Conservation (phyloP, 805 yeast species). For the Yarrowia sp. region DNA sequence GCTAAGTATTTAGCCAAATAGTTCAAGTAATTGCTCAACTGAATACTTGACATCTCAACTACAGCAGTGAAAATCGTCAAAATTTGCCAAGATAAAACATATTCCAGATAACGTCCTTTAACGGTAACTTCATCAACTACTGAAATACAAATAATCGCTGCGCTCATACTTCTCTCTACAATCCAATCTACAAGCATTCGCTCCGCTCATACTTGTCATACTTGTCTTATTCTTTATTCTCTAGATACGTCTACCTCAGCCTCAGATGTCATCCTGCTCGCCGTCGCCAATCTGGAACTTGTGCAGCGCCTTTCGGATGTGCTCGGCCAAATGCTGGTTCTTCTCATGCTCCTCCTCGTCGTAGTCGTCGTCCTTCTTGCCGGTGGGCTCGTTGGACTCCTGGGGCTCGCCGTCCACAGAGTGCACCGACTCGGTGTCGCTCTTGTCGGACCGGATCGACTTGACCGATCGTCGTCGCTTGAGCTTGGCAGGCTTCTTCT, state of each 20-base stretch:
- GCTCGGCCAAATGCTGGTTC: slow-evolving; percentile 42
- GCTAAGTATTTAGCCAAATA: no score
- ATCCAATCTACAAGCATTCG: background rate
- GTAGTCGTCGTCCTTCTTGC: slow-evolving; percentile 30
- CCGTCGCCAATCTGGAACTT: slow-evolving; percentile 37
- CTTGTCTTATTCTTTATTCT: background rate
- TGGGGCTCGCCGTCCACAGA: slow-evolving; percentile 20
- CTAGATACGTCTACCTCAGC: background rate
- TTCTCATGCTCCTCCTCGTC: slow-evolving; percentile 39
- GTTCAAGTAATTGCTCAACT: no score
- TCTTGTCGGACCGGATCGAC: slow-evolving; percentile 38
- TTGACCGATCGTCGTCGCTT: slow-evolving; percentile 42
- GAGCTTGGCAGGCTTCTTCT: slow-evolving; percentile 40
- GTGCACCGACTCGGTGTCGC: slow-evolving; percentile 30
- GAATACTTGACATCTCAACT: no score
- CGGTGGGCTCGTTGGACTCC: slow-evolving; percentile 29
- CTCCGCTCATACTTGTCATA: no score
- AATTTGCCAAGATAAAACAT: no score
- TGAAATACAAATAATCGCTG: no score
- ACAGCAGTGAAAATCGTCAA: no score
- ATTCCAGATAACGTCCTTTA: no score
- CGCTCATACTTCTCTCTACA: no score
- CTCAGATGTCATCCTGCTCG: slow-evolving; percentile 38
- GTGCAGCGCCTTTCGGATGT: slow-evolving; percentile 43
- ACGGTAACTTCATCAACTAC: no score